Base-by-base conservation (phyloP, 176 grass and related monocot species). In the Guadua angustifolia region DNA sequence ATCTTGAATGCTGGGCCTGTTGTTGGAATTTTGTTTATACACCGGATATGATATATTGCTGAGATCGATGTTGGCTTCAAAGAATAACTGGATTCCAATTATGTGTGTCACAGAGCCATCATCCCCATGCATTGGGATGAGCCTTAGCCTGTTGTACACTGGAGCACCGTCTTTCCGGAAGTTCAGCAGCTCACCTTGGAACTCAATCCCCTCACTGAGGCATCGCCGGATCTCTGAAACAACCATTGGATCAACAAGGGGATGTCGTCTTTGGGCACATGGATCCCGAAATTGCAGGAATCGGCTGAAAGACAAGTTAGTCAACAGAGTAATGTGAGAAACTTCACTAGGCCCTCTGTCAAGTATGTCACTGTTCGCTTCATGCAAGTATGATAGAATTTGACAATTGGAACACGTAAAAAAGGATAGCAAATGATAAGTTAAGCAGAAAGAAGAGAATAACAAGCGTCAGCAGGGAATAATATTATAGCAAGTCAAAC, bases 281-380 rank as follows among this genome's bases (percentile, higher is more conserved):
- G 91, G 91, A 84, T 99, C 96, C 57, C 96, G 93, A 67, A 86
- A 99, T 79, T 99, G 96, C 53, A 99, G 74, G 85, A 99, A 99
- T 84, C 96, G 96, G 81, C 96, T 99, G 87, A 89, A 89, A 89
- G 78, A 72, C 50, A 84, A 87, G 83, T 81, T 52, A 86, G 73
- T 85, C 32, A 81, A 90, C 47, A 90, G 21, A 86, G 83, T 82
- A 83, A 68, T 29, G 50, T 90, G 74, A 90, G 88, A 90, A 86
- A 71, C 73, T 90, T 78, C 49, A 32, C 18, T 73, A 82, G 56
- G 73, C 38, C 70, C 66, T 60, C 26, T 60, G 84, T 68, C 58
- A 90, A 78, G 33, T 86, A 86, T 82, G 15, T 58, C 58, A 79
- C 68, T 83, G 68, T 75, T 78, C 74, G 84, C 46, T 66, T 76